These are phyloP conservation scores for Cercis canadensis DNA, from an alignment of 306 rosid species.

Conservation along the genomic window DNA sequence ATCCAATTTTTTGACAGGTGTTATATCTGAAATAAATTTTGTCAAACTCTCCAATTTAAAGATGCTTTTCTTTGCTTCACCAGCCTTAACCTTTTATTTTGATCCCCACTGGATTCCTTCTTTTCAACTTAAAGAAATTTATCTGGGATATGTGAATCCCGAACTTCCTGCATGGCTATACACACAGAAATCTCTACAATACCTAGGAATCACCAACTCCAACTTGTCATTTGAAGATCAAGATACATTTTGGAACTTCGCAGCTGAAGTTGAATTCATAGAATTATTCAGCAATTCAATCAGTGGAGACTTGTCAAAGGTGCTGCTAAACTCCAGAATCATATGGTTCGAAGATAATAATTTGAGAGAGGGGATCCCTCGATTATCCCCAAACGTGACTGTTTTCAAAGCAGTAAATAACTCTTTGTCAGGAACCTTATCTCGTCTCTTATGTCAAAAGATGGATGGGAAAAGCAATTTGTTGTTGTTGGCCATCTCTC, in stretches of 20 bases:
- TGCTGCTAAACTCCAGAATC: background rate
- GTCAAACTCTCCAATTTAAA: constrained; percentile 4
- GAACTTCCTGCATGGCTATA: constrained; percentile 36
- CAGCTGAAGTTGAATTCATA: background rate
- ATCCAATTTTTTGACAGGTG: background rate
- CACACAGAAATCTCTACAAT: background rate
- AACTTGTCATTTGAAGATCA: constrained; percentile 7
- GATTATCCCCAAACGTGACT: constrained; percentile 14
- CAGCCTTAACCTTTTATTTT: constrained; percentile 18
- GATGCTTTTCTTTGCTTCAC: background rate
- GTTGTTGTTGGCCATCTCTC: constrained; percentile 16
- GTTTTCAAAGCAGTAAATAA: background rate
- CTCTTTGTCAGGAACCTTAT: constrained; percentile 32
- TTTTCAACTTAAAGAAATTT: background rate
- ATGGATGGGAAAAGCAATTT: background rate
- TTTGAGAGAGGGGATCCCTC: constrained; percentile 16
- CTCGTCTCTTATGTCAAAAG: background rate
- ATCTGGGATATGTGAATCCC: constrained; percentile 21
- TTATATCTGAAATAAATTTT: constrained; percentile 22
- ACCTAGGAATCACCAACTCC: background rate
- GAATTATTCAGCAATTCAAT: constrained; percentile 16
- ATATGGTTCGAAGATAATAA: background rate
- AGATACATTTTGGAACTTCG: constrained; percentile 26
- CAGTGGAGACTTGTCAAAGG: constrained; percentile 21
- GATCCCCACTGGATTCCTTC: constrained; percentile 34